Evolutionary conservation across 306 rosid genomes (phyloP).

Genomic region (Prunus persica): Prunus_persica_NCBIv2 NC_034009.1:7539001-7539500

Average conservation of each 20-base stretch:
- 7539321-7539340: not conserved
- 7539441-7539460: too few species aligned
- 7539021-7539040: constrained; percentile 18
- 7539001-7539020: constrained; percentile 34
- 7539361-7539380: not conserved
- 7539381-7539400: not conserved
- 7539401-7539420: not conserved
- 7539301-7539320: not conserved
- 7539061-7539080: not conserved
- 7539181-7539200: not conserved
- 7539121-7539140: constrained; percentile 18
- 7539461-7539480: too few species aligned
- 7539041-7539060: constrained; percentile 33
- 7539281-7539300: not conserved
- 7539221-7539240: not conserved
- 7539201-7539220: not conserved
- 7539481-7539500: too few species aligned
- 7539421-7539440: not conserved
- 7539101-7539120: not conserved
- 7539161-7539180: not conserved
- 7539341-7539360: too few species aligned
- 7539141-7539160: not conserved
- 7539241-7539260: not conserved
- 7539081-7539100: not conserved
- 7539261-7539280: not conserved